A percentile compares a stretch with the other conserved stretches of the same genome.
Evolutionary conservation across 129 eudicot species (phyloP).

Genomic region (Dittrichia graveolens): DNA sequence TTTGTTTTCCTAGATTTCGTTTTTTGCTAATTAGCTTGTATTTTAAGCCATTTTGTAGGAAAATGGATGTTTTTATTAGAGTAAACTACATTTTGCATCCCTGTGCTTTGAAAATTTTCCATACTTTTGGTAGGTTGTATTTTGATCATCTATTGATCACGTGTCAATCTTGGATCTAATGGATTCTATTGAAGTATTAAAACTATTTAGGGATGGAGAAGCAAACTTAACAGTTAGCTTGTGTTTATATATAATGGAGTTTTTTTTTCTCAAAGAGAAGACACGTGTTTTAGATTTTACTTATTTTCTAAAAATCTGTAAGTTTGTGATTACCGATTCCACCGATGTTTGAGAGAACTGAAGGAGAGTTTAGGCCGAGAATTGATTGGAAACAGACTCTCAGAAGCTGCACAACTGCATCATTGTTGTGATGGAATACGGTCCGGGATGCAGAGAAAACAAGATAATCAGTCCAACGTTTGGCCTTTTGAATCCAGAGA

Average conservation of each 20-base stretch:
- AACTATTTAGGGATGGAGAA: too few species aligned
- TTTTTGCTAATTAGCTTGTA: neutral
- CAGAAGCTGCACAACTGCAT: slow-evolving; percentile 84
- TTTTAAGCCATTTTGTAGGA: too few species aligned
- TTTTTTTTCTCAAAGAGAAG: neutral
- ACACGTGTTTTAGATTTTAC: neutral
- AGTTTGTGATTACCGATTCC: slow-evolving; percentile 57
- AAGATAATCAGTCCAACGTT: slow-evolving; percentile 93
- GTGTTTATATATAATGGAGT: neutral
- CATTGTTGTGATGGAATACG: slow-evolving; percentile 83
- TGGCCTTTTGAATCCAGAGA: slow-evolving; percentile 93
- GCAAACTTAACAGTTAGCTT: neutral
- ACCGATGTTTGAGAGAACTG: slow-evolving; percentile 53
- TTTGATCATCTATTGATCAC: too few species aligned
- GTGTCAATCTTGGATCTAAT: too few species aligned
- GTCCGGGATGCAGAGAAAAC: slow-evolving; percentile 85
- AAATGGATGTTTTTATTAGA: too few species aligned
- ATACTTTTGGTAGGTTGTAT: too few species aligned
- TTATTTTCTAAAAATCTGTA: neutral
- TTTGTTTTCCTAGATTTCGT: neutral
- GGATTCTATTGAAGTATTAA: too few species aligned
- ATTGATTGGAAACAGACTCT: slow-evolving; percentile 74
- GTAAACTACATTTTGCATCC: too few species aligned
- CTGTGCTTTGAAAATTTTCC: too few species aligned
- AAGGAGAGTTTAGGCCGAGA: slow-evolving; percentile 61